phyloP scores from a whole-genome alignment of 2,329 filamentous ascomycete species.

The Zymoseptoria passerinii region DNA sequence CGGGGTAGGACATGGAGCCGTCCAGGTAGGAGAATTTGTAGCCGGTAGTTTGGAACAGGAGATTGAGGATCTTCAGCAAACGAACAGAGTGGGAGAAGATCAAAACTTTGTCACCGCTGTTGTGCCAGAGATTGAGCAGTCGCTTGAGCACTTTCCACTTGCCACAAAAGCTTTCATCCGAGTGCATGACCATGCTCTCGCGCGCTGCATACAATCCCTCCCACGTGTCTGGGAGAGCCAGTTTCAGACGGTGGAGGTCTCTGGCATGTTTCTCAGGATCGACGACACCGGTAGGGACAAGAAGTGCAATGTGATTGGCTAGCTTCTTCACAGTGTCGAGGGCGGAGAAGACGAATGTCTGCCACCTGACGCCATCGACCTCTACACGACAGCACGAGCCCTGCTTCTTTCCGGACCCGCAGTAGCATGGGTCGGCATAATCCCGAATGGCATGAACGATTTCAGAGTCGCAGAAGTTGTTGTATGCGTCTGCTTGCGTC shows the following conservation, averaged over 20 bases:
- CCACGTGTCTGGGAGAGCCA: slow-evolving; percentile 69
- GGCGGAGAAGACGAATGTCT: slow-evolving; percentile 72
- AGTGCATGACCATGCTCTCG: slow-evolving; percentile 70
- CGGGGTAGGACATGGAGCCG: slow-evolving; percentile 72
- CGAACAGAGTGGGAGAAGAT: slow-evolving; percentile 91
- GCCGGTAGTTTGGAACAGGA: slow-evolving; percentile 72
- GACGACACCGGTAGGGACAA: slow-evolving; percentile 63
- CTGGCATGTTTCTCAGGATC: slow-evolving; percentile 64
- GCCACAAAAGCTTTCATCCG: slow-evolving; percentile 85
- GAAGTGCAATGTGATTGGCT: slow-evolving; percentile 81
- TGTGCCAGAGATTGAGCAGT: slow-evolving; percentile 81
- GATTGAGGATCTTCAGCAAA: slow-evolving; percentile 72
- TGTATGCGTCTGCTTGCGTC: slow-evolving; percentile 72
- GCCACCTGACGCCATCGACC: slow-evolving; percentile 59
- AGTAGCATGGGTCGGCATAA: slow-evolving; percentile 61
- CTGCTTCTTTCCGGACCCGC: slow-evolving; percentile 58
- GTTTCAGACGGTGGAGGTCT: slow-evolving; percentile 64
- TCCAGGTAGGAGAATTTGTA: slow-evolving; percentile 91
- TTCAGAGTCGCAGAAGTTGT: slow-evolving; percentile 67
- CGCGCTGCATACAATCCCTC: slow-evolving; percentile 62
- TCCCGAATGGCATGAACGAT: slow-evolving; percentile 60
- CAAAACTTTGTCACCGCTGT: slow-evolving; percentile 84
- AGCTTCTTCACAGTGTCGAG: slow-evolving; percentile 79
- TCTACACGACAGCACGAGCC: slow-evolving; percentile 71
- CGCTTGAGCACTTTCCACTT: slow-evolving; percentile 93